phyloP scores from a whole-genome alignment of 768 basidiomycete species.

The Mycena maculata region DNA sequence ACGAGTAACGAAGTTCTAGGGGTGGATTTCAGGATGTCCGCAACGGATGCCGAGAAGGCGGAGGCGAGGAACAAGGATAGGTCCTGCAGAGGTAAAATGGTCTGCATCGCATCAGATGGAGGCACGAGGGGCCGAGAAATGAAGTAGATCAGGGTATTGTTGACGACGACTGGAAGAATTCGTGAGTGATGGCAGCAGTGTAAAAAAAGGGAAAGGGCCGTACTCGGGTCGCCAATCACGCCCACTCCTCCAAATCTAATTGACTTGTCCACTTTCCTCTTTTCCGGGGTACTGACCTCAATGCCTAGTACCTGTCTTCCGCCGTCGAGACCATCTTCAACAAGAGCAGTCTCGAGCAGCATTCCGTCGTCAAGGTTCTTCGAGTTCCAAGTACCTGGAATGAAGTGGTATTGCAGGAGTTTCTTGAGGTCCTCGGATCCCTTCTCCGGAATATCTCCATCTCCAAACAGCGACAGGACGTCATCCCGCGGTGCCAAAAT shows the following conservation, averaged over 20 bases:
- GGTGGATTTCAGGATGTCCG: conserved; percentile 70
- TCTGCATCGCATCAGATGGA: conserved; percentile 83
- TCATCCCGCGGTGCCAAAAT: conserved; percentile 94
- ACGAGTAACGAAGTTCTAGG: conserved; percentile 86
- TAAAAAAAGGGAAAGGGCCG: conserved; percentile 41
- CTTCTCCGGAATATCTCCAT: conserved; percentile 66
- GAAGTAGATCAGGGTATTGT: conserved; percentile 90
- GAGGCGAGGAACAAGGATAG: conserved; percentile 93
- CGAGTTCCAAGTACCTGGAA: conserved; percentile 82
- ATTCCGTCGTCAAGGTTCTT: conserved; percentile 78
- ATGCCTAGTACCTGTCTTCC: conserved; percentile 78
- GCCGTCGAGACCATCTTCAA: conserved; percentile 75
- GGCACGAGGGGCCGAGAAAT: conserved; percentile 85
- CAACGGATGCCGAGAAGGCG: conserved; percentile 86
- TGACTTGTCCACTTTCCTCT: conserved; percentile 61
- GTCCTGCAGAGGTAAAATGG: conserved; percentile 84
- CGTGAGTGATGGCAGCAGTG: conserved; percentile 25
- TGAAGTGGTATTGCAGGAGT: conserved; percentile 88
- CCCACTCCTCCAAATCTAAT: conserved; percentile 88
- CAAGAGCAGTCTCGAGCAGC: conserved; percentile 83
- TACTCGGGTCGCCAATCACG: conserved; percentile 82
- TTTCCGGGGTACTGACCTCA: conserved; percentile 65
- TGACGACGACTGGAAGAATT: conserved; percentile 66
- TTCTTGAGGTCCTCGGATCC: conserved; percentile 79
- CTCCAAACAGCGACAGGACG: conserved; percentile 70